A percentile compares a stretch with the other conserved stretches of the same genome.
Evolutionary conservation across 805 yeast species (phyloP).

Genomic region (Candida dajiaensis): DNA sequence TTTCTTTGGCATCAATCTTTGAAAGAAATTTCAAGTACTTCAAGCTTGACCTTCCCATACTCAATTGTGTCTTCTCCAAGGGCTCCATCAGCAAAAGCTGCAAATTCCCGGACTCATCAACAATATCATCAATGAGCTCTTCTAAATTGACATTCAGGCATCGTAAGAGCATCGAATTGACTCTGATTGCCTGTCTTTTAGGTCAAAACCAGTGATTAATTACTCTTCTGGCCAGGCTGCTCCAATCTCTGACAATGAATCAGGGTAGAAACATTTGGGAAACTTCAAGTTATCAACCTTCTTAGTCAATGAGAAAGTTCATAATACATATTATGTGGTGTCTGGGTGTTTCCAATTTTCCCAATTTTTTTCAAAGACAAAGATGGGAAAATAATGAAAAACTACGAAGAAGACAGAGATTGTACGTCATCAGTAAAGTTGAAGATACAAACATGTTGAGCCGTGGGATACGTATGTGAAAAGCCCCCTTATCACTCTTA

Average conservation of each 20-base stretch:
- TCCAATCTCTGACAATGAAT: no score
- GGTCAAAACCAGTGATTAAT: neutral
- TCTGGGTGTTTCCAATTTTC: neutral
- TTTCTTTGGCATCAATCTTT: constrained; percentile 3
- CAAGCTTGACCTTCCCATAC: constrained; percentile 9
- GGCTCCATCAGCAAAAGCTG: neutral
- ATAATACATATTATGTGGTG: constrained; percentile 1
- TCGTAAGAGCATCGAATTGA: neutral
- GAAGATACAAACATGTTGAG: constrained; percentile 1
- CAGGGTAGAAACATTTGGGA: no score
- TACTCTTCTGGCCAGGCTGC: no score
- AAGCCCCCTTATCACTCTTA: neutral
- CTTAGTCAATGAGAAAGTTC: no score
- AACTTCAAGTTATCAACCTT: no score
- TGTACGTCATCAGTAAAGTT: neutral
- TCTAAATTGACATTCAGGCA: neutral
- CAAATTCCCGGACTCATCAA: neutral
- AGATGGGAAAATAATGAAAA: constrained; percentile 2
- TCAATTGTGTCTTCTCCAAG: neutral
- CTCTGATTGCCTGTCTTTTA: neutral
- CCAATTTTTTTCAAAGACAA: constrained; percentile 2
- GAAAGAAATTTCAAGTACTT: constrained; percentile 3
- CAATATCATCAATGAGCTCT: constrained; percentile 2
- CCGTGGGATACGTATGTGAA: constrained; percentile 7
- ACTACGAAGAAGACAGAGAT: neutral